phyloP scores from a whole-genome alignment of 352 stramenopile genomes.

The Phytopythium helicoides region DNA sequence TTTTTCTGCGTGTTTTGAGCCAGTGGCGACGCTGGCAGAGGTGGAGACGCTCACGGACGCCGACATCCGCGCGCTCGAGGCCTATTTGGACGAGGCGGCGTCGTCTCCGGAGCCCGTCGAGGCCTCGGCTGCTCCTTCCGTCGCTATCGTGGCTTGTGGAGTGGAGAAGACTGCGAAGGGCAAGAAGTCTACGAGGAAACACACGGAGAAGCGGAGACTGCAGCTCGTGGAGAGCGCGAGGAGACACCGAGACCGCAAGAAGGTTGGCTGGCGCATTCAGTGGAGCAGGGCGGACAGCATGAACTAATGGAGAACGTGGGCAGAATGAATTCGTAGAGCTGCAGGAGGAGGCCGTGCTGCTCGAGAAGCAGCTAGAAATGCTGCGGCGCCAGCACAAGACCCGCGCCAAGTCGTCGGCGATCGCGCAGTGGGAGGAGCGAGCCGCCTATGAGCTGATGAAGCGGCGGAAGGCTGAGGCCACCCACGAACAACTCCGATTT shows the following conservation, averaged over 20 bases:
- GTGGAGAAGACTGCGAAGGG: not conserved
- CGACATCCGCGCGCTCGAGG: slow-evolving; percentile 3
- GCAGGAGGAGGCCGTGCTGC: slow-evolving; percentile 14
- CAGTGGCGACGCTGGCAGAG: too few relatives aligned
- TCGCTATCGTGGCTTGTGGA: not conserved
- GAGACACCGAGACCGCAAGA: slow-evolving; percentile 31
- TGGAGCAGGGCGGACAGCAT: not conserved
- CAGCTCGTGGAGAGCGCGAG: slow-evolving; percentile 22
- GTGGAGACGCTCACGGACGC: slow-evolving; percentile 2
- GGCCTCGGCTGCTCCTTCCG: too few relatives aligned
- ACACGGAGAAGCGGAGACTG: not conserved
- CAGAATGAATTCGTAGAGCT: slow-evolving; percentile 19
- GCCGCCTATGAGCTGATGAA: slow-evolving; percentile 18
- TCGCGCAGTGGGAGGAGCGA: slow-evolving; percentile 27
- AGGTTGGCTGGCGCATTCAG: slow-evolving; percentile 6
- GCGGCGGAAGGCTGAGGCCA: slow-evolving; percentile 12
- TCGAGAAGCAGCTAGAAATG: slow-evolving; percentile 20
- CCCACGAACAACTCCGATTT: slow-evolving; percentile 23
- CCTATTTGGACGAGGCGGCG: not conserved
- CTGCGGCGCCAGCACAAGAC: slow-evolving; percentile 12
- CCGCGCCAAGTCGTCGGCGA: not conserved
- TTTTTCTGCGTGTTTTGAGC: too few relatives aligned
- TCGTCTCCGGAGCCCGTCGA: not conserved
- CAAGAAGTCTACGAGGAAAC: not conserved
- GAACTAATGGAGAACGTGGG: not conserved